Base-by-base conservation (phyloP, 2,329 filamentous ascomycete species). In the Penicillium sp. region DNA sequence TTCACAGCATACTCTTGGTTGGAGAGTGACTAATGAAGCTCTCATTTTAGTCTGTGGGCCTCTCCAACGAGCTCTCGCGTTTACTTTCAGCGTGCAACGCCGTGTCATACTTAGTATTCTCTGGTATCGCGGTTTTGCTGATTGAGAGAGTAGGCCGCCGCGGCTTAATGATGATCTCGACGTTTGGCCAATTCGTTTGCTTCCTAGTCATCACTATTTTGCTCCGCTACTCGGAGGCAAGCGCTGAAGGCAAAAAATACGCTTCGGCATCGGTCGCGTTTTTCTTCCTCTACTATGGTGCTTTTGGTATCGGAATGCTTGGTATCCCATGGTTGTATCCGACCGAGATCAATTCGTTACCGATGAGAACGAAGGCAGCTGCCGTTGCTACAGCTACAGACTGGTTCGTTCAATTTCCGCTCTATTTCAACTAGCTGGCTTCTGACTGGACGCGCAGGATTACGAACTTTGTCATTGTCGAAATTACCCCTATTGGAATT, bases 121-220 rank as follows among this genome's bases (percentile, higher is more conserved):
- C 72, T 6, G 51, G 75, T 62, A 48, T 61, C 68, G 51, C 73
- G 63, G 40, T 78, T 68, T 63, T 78, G 46, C 68, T 78, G 4
- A 75, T 80, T 51, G 78, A 80, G 50, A 65, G 74, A 5, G 78
- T 72, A 51, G 78, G 78, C 2, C 70, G 78, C 9, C 70, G 78
- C 9, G 74, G 71, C 44, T 68, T 79, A 42, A 77, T 80, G 76
- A 78, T 80, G 69, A 62, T 62, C 16, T 76, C 73, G 5, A 73
- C 77, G n/a, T 67, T 69, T 6, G 79, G 75, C 9, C 79, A 77
- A 51, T 76, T 72, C 1, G 70, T 75, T 11, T 81, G 77, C 58
- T 80, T 76, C 68, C 68, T 76, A 16, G 61, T 78, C 8, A 80
- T 80, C 45, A 73, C 76, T 0, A 75, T 77, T 16, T n/a, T n/a